Percentiles rank a stretch among this genome's conserved stretches.
Conservation (phyloP, 495 filamentous ascomycete genomes). For the Xylaria curta region DNA sequence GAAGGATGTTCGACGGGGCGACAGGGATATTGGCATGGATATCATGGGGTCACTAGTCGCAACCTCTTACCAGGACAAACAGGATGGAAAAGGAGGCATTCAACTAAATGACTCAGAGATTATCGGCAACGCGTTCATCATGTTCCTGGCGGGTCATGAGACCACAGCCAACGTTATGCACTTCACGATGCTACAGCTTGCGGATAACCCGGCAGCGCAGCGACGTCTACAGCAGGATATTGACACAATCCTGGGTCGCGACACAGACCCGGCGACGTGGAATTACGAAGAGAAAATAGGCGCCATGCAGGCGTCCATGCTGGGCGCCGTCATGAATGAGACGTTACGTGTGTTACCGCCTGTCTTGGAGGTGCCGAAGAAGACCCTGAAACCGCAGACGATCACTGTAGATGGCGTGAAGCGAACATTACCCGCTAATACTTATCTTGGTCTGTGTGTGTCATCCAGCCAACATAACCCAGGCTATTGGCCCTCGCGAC, state of each 20-base stretch:
- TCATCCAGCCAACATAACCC: constrained; percentile 65
- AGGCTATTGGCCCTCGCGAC: constrained; percentile 63
- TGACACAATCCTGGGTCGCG: constrained; percentile 58
- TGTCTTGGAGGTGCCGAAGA: constrained; percentile 67
- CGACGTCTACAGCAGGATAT: constrained; percentile 66
- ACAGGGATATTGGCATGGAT: constrained; percentile 62
- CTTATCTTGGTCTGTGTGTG: constrained; percentile 52
- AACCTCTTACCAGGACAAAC: constrained; percentile 47
- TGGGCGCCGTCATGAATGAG: constrained; percentile 73
- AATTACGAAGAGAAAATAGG: constrained; percentile 66
- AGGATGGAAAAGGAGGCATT: constrained; percentile 30
- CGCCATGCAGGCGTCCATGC: constrained; percentile 63
- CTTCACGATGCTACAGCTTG: constrained; percentile 66
- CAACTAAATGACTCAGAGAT: constrained; percentile 64
- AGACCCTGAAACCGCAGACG: constrained; percentile 56
- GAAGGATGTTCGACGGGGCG: constrained; percentile 53
- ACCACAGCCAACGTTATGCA: constrained; percentile 72
- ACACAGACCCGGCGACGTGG: constrained; percentile 60
- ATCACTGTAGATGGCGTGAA: constrained; percentile 58
- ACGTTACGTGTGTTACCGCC: constrained; percentile 68
- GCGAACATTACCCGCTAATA: constrained; percentile 55
- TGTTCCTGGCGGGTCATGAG: constrained; percentile 75
- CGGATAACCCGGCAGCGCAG: constrained; percentile 63
- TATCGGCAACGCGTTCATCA: constrained; percentile 73
- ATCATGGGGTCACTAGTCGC: constrained; percentile 66